phyloP scores from a whole-genome alignment of 257 asterid genomes.

The Paraleonurus japonicus region DNA sequence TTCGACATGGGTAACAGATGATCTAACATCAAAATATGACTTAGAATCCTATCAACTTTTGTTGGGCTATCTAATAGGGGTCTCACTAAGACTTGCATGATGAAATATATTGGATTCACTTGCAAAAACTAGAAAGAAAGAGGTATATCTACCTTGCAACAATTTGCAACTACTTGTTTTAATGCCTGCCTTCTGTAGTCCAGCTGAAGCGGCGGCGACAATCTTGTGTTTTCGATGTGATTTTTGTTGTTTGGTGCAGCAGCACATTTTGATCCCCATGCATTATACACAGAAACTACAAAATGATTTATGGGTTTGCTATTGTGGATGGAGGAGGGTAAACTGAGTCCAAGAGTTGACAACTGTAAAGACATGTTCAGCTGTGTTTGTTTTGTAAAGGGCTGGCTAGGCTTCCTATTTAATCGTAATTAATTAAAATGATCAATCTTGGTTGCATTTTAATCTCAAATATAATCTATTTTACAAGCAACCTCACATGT shows the following conservation, averaged over 20 bases:
- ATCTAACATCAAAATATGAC: too few species aligned
- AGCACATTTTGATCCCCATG: not conserved
- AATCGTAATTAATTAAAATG: too few species aligned
- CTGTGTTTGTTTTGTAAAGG: not conserved
- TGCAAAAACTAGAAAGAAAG: not conserved
- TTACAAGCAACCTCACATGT: not conserved
- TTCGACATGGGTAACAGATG: too few species aligned
- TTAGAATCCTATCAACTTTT: too few species aligned
- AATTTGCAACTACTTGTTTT: too few species aligned
- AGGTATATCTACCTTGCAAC: not conserved
- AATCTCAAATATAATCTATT: not conserved
- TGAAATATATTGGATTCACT: too few species aligned
- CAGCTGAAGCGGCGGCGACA: not conserved
- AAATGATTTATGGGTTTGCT: not conserved
- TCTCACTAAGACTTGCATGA: too few species aligned
- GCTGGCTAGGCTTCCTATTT: not conserved
- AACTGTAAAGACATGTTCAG: not conserved
- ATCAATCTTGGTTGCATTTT: too few species aligned
- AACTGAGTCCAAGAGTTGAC: not conserved
- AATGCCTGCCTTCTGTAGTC: not conserved
- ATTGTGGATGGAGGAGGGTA: not conserved
- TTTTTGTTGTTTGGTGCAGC: not conserved
- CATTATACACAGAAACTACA: not conserved
- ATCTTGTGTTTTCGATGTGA: not conserved
- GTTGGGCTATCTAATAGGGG: too few species aligned